Percentiles rank a stretch among this genome's conserved stretches.
Evolutionary conservation across 176 grass and related monocot genomes (phyloP).

Genomic region (Echinochloa phyllopogon): DNA sequence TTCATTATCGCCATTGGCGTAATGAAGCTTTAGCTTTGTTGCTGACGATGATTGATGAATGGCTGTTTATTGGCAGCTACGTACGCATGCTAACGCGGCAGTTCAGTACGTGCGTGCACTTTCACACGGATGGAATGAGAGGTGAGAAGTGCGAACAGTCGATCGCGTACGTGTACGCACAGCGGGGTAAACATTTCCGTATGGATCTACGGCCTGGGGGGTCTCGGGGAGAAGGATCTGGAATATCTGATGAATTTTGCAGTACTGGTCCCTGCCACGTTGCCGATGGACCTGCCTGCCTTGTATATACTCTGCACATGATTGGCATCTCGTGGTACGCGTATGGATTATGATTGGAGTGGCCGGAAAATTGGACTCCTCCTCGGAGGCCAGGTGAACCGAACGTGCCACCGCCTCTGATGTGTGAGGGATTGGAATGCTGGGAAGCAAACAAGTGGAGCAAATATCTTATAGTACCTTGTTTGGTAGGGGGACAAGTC

Average conservation of each 20-base stretch:
- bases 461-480: background rate
- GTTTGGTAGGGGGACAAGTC: background rate
- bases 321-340: background rate
- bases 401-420: background rate
- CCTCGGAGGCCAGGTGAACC: background rate
- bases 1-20: background rate
- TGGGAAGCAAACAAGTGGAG: background rate
- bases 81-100: too few species aligned
- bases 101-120: background rate
- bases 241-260: background rate
- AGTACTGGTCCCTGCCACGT: background rate
- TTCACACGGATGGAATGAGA: too few species aligned
- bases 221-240: too few species aligned
- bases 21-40: background rate
- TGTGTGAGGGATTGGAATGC: background rate
- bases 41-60: too few species aligned
- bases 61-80: background rate
- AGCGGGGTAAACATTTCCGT: background rate
- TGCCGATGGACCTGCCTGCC: background rate
- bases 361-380: constrained; percentile 27
- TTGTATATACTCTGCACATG: background rate
- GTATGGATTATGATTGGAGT: background rate
- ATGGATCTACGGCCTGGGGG: background rate
- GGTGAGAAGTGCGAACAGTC: background rate
- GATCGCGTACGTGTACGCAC: background rate